Evolutionary conservation across 1,284 basidiomycete genomes (phyloP).

Genomic region (Leucoagaricus sp.): DNA sequence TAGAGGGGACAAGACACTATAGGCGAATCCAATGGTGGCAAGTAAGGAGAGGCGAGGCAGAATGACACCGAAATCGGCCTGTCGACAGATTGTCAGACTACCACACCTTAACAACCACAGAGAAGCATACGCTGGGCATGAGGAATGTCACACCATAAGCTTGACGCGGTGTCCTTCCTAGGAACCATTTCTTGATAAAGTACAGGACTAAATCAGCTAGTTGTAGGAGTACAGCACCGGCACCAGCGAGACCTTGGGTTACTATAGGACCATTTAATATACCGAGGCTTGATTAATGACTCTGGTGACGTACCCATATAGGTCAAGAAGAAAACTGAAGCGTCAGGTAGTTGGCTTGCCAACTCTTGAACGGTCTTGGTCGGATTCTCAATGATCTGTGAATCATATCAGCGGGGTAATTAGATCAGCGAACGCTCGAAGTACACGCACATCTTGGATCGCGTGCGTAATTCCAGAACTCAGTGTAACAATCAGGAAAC

Average conservation of each 20-base stretch:
- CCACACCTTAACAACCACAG: background rate
- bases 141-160: constrained; percentile 45
- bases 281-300: background rate
- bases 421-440: background rate
- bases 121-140: constrained; percentile 39
- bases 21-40: constrained; percentile 58
- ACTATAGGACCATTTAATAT: constrained; percentile 28
- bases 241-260: constrained; percentile 55
- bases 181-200: constrained; percentile 61
- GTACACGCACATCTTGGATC: constrained; percentile 26
- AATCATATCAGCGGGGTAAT: background rate
- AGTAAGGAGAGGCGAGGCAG: constrained; percentile 51
- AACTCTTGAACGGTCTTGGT: constrained; percentile 51
- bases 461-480: constrained; percentile 59
- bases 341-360: constrained; percentile 64
- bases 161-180: constrained; percentile 56
- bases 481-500: constrained; percentile 73
- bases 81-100: background rate
- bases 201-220: constrained; percentile 62
- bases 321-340: constrained; percentile 81
- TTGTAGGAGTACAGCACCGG: constrained; percentile 62
- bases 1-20: constrained; percentile 74
- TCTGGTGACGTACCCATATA: constrained; percentile 50
- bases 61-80: constrained; percentile 50
- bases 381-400: constrained; percentile 51